Percentiles rank a stretch among this genome's conserved stretches.
These are phyloP conservation scores for Pyrrhoderma lamaoense DNA, from an alignment of 1,284 basidiomycete genomes.

Conservation along the genomic window DNA sequence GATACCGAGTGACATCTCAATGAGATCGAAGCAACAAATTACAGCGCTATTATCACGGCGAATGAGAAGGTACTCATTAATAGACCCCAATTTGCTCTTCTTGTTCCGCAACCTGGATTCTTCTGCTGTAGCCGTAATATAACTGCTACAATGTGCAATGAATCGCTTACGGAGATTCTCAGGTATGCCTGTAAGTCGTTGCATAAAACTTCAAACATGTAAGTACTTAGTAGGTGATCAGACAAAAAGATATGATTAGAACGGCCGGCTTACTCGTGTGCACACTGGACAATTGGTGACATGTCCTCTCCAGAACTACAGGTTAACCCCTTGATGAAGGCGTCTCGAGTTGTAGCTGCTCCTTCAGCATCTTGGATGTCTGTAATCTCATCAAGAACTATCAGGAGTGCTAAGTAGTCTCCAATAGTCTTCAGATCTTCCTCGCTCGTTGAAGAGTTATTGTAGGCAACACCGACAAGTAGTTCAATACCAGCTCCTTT, in stretches of 20 bases:
- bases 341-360: constrained; percentile 34
- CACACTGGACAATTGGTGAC: too few relatives aligned
- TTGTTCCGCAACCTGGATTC: constrained; percentile 54
- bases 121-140: constrained; percentile 45
- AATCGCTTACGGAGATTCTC: constrained; percentile 2
- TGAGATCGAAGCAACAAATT: constrained; percentile 52
- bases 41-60: constrained; percentile 62
- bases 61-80: constrained; percentile 45
- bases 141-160: constrained; percentile 22
- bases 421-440: constrained; percentile 50
- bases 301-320: too few relatives aligned
- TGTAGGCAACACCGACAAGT: too few relatives aligned
- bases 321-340: constrained; percentile 43
- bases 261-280: too few relatives aligned
- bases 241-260: too few relatives aligned
- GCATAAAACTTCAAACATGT: not conserved
- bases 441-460: too few relatives aligned
- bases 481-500: too few relatives aligned
- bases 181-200: not conserved
- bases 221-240: too few relatives aligned
- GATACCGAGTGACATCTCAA: constrained; percentile 51
- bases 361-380: constrained; percentile 55
- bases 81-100: constrained; percentile 50
- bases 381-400: constrained; percentile 62
- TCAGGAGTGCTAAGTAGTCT: constrained; percentile 61